Percentiles rank a stretch among this genome's conserved stretches.
Evolutionary conservation across 768 basidiomycete genomes (phyloP).

Genomic region (Coprinopsis marcescibilis): DNA sequence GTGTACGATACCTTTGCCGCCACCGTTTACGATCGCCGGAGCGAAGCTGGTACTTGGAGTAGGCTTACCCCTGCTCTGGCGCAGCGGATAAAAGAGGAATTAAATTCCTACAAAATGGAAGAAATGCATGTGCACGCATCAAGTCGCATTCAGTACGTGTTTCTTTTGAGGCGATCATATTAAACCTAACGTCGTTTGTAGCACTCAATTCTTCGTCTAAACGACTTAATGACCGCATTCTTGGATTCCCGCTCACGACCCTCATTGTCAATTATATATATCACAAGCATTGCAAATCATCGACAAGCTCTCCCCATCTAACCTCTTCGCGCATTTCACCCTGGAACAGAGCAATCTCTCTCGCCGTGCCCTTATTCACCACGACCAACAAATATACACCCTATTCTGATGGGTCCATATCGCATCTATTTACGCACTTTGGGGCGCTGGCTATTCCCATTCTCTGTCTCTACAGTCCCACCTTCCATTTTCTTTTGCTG

Average conservation of each 20-base stretch:
- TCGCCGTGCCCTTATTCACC: conserved; percentile 4
- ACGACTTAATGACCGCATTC: conserved; percentile 18
- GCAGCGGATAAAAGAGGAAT: conserved; percentile 95
- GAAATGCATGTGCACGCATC: conserved; percentile 98
- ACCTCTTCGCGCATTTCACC: conserved; percentile 11
- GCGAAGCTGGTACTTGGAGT: conserved; percentile 97
- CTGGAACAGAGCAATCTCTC: conserved; percentile 16
- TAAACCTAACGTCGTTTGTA: conserved; percentile 22
- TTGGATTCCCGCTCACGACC: conserved; percentile 24
- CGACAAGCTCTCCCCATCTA: conserved; percentile 21
- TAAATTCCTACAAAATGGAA: conserved; percentile 99
- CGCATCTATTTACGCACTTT: conserved; percentile 8
- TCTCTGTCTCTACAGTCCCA: conserved; percentile 6
- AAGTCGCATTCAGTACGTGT: conserved; percentile 81
- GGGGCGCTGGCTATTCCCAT: conserved; percentile 8
- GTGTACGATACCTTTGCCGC: conserved; percentile 97
- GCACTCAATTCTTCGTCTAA: conserved; percentile 89
- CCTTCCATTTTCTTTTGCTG: too few relatives aligned
- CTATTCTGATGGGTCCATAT: conserved; percentile 4
- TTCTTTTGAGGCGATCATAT: conserved; percentile 7
- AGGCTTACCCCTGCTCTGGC: conserved; percentile 90
- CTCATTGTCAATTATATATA: conserved; percentile 13
- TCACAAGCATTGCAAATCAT: conserved; percentile 20
- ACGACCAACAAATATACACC: conserved; percentile 5
- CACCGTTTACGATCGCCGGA: conserved; percentile 86